A percentile compares a stretch with the other conserved stretches of the same genome.
These are phyloP conservation scores for Malassezia furfur DNA, from an alignment of 1,284 basidiomycete genomes.

Conservation along the genomic window DNA sequence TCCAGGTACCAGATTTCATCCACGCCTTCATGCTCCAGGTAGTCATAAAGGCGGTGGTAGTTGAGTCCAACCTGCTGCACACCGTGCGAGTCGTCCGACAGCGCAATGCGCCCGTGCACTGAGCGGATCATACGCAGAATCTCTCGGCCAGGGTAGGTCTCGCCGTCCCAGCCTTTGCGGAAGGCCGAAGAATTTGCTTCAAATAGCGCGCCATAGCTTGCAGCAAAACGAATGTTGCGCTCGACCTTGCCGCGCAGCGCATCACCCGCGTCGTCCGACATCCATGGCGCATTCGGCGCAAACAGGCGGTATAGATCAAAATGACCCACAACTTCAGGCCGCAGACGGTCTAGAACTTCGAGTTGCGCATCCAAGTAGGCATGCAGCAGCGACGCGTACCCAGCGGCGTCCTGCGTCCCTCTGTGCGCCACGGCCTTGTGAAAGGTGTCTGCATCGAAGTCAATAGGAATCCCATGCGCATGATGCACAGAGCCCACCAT, in stretches of 20 bases:
- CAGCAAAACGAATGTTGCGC: constrained; percentile 67
- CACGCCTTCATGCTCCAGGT: constrained; percentile 60
- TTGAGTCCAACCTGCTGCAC: constrained; percentile 78
- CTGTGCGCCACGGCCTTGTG: constrained; percentile 52
- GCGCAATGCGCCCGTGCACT: constrained; percentile 63
- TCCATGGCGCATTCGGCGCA: constrained; percentile 13
- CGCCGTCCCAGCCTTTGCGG: constrained; percentile 73
- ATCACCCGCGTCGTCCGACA: constrained; percentile 58
- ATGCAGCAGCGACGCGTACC: constrained; percentile 20
- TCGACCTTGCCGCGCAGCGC: constrained; percentile 57
- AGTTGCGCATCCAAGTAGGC: constrained; percentile 38
- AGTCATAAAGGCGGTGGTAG: constrained; percentile 61
- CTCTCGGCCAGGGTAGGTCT: constrained; percentile 69
- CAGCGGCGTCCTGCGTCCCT: neutral
- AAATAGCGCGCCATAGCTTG: constrained; percentile 79
- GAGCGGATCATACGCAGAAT: constrained; percentile 63
- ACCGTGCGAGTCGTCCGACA: constrained; percentile 94
- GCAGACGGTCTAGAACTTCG: constrained; percentile 52
- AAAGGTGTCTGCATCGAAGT: constrained; percentile 73
- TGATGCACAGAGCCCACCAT: constrained; percentile 91
- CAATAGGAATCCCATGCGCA: constrained; percentile 76
- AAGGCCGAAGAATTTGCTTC: constrained; percentile 88
- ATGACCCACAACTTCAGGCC: constrained; percentile 85
- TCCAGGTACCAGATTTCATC: constrained; percentile 62
- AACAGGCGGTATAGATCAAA: constrained; percentile 57